Evolutionary conservation across 176 grass and related monocot species (phyloP), one percentile per base, ranked within the genome.

Genomic region (Chrysopogon serrulatus): DNA sequence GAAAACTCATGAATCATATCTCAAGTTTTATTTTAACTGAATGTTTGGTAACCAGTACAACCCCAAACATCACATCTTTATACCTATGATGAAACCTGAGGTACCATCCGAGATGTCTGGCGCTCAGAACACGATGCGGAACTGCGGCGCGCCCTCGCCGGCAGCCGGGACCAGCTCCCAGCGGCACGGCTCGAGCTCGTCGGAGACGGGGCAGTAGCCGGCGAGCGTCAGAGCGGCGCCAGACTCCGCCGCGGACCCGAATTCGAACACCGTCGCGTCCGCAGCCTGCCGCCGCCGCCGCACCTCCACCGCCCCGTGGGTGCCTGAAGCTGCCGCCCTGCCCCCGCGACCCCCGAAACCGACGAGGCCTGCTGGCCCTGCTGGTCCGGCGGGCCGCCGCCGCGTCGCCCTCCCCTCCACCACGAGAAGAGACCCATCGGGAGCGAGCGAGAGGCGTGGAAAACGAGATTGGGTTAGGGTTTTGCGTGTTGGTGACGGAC

Each of bases 81-180:
- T 69, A 63, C 48, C 31, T 24, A 78, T 8, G 40, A 86, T 10
- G 70, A 56, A 73, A 48, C 79, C 83, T 45, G 31, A n/a, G n/a
- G 74, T 39, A 83, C 23, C 23, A 39, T 6, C 61, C 61, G 27
- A 75, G 30, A 35, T 28, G 23, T 61, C 66, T 28, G 27, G 48
- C n/a, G 60, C 41, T 94, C 87, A 97, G 82, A 98, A 98, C 30
- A 95, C 92, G 77, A 98, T 95, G 68, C 95, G 92, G 92, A 98
- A 93, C 43, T 93, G 95, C 74, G 95, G 95, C 21, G 95, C 95
- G 65, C 94, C 80, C 19, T 87, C 86, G 1, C 86, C 87, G 1
- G 83, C 16, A 15, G 87, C 88, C 35, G 95, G 84, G 16, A 95
- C 84, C 24, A 98, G 84, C 82, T 93, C 90, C 95, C 95, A 98